Percentiles rank a stretch among this genome's conserved stretches.
Evolutionary conservation across 179 eudicot genomes (phyloP).

Genomic region (Beta lomatogona): DNA sequence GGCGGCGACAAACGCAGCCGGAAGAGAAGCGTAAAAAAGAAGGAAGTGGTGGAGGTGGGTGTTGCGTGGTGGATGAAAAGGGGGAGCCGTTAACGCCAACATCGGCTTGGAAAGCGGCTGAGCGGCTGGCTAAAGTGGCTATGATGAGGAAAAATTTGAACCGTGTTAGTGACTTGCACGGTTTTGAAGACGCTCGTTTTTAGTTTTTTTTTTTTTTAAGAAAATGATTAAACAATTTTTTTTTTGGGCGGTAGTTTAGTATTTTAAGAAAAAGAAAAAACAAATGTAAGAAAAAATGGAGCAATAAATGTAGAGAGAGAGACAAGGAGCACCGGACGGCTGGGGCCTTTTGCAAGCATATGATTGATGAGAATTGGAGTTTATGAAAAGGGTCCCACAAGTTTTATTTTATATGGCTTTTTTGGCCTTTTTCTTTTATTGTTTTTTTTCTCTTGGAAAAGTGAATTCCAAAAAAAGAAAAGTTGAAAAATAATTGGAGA

Average conservation of each 20-base stretch:
- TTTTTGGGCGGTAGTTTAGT: neutral
- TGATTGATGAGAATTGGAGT: constrained; percentile 30
- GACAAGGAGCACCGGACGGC: constrained; percentile 35
- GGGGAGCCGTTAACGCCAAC: constrained; percentile 80
- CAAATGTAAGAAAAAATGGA: neutral
- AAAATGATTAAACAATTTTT: neutral
- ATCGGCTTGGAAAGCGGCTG: constrained; percentile 91
- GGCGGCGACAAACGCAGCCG: constrained; percentile 42
- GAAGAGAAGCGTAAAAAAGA: constrained; percentile 32
- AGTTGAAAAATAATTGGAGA: neutral
- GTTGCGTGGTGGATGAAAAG: constrained; percentile 51
- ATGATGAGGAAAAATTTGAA: constrained; percentile 77
- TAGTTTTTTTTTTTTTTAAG: constrained; percentile 21
- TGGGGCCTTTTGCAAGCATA: constrained; percentile 36
- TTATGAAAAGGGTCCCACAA: constrained; percentile 1
- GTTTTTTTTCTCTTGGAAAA: neutral
- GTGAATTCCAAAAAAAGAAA: neutral
- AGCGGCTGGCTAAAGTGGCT: constrained; percentile 79
- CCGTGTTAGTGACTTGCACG: constrained; percentile 84
- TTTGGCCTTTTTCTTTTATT: neutral
- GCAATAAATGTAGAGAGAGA: constrained; percentile 31
- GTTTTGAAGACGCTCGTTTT: constrained; percentile 88
- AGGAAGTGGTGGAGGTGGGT: constrained; percentile 13
- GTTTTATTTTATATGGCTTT: neutral
- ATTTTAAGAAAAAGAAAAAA: neutral